These are phyloP conservation scores for Pichia thaimueangensis DNA, from an alignment of 805 yeast species.

Conservation along the genomic window DNA sequence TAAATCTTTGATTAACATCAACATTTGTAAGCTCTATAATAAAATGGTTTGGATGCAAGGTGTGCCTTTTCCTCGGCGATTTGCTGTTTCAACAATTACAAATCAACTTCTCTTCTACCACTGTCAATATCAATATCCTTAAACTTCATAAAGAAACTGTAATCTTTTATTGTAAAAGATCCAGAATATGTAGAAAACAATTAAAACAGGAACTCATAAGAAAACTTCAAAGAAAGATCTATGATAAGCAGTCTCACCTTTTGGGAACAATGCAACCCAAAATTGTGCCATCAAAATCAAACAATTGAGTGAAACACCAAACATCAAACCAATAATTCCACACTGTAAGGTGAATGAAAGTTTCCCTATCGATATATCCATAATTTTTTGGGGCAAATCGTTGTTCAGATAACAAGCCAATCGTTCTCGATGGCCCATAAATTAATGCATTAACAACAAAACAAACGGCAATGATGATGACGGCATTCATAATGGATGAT, in stretches of 20 bases:
- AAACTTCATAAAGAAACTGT: slow-evolving; percentile 38
- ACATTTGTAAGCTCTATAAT: slow-evolving; percentile 44
- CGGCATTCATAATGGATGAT: slow-evolving; percentile 67
- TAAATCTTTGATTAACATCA: no score
- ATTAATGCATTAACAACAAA: slow-evolving; percentile 72
- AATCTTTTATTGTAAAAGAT: slow-evolving; percentile 36
- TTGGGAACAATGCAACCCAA: slow-evolving; percentile 74
- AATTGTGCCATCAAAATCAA: slow-evolving; percentile 66
- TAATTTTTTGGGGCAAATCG: slow-evolving; percentile 57
- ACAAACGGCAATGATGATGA: slow-evolving; percentile 59
- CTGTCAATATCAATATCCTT: slow-evolving; percentile 50
- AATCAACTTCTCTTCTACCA: slow-evolving; percentile 54
- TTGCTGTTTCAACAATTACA: slow-evolving; percentile 48
- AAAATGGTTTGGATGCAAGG: slow-evolving; percentile 38
- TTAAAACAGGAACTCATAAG: slow-evolving; percentile 54
- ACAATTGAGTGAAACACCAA: slow-evolving; percentile 50
- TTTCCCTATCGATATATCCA: slow-evolving; percentile 63
- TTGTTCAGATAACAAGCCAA: slow-evolving; percentile 60
- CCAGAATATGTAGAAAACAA: slow-evolving; percentile 37
- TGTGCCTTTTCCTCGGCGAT: slow-evolving; percentile 47
- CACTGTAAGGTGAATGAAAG: slow-evolving; percentile 56
- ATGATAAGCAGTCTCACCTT: slow-evolving; percentile 45
- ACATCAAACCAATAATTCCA: slow-evolving; percentile 60
- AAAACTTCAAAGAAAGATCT: slow-evolving; percentile 54
- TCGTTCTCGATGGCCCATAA: slow-evolving; percentile 61